Evolutionary conservation across 129 eudicot genomes (phyloP).

Genomic region (Pseudognaphalium luteoalbum): DNA sequence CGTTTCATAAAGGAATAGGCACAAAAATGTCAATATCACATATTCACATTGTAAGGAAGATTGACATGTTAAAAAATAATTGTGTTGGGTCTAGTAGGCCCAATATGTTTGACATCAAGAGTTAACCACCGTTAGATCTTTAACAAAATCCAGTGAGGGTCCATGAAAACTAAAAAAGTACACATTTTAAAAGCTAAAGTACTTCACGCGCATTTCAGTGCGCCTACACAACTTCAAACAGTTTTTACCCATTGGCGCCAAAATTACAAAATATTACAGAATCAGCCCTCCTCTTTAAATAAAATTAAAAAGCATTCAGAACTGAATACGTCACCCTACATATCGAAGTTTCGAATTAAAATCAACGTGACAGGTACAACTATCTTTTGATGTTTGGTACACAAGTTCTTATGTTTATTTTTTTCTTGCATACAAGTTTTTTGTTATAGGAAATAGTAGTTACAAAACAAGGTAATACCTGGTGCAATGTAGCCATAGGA

Average conservation of each 20-base stretch:
- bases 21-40: not conserved
- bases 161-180: conserved; percentile 25
- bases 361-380: conserved; percentile 22
- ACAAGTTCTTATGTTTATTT: too few relatives aligned
- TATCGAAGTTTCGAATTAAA: conserved; percentile 45
- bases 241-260: conserved; percentile 42
- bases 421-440: too few relatives aligned
- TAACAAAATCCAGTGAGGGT: conserved; percentile 27
- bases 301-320: not conserved
- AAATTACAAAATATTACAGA: conserved; percentile 15
- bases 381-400: not conserved
- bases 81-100: conserved; percentile 15
- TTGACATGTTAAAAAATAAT: conserved; percentile 4
- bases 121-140: conserved; percentile 39
- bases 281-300: conserved; percentile 17
- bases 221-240: conserved; percentile 26
- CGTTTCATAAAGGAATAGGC: not conserved
- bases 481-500: conserved; percentile 98
- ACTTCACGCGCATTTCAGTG: conserved; percentile 55
- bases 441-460: not conserved
- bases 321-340: conserved; percentile 38
- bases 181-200: conserved; percentile 35
- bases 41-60: not conserved
- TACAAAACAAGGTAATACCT: conserved; percentile 45
- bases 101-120: conserved; percentile 22